These are phyloP conservation scores for Phytopythium helicoides DNA, from an alignment of 352 stramenopile genomes.

Conservation along the genomic window DNA sequence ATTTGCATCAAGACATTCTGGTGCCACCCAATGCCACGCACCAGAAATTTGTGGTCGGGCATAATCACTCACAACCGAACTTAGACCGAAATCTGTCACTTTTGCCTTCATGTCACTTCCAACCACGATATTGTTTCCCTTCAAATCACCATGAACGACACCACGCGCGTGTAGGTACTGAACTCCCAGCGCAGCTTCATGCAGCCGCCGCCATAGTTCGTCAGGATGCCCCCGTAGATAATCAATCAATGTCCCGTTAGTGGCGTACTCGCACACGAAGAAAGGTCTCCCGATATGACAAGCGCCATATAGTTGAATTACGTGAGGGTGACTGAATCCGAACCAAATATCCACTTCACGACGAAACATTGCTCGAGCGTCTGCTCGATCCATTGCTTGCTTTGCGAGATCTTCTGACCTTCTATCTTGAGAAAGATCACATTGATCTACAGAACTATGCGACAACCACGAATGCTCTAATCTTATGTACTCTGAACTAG, in stretches of 20 bases:
- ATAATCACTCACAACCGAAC: background rate
- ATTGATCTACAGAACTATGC: background rate
- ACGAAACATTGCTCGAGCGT: conserved; percentile 19
- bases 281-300: conserved; percentile 27
- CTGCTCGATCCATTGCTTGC: background rate
- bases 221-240: conserved; percentile 18
- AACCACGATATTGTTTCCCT: conserved; percentile 32
- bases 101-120: conserved; percentile 27
- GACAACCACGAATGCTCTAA: background rate
- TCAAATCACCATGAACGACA: conserved; percentile 37
- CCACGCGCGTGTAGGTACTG: conserved; percentile 28
- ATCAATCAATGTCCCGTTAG: conserved; percentile 12
- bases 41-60: background rate
- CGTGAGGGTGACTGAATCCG: conserved; percentile 25
- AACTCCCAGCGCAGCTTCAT: conserved; percentile 23
- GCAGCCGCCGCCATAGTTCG: conserved; percentile 21
- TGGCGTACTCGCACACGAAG: conserved; percentile 28
- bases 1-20: background rate
- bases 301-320: conserved; percentile 28
- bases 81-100: conserved; percentile 30
- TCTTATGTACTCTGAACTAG: background rate
- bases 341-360: conserved; percentile 29
- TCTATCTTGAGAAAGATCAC: conserved; percentile 1
- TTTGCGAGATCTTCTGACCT: conserved; percentile 1
- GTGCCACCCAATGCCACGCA: conserved; percentile 19